These are phyloP conservation scores for Calonectria hongkongensis DNA, from an alignment of 2,329 filamentous ascomycete genomes.

Conservation along the genomic window DNA sequence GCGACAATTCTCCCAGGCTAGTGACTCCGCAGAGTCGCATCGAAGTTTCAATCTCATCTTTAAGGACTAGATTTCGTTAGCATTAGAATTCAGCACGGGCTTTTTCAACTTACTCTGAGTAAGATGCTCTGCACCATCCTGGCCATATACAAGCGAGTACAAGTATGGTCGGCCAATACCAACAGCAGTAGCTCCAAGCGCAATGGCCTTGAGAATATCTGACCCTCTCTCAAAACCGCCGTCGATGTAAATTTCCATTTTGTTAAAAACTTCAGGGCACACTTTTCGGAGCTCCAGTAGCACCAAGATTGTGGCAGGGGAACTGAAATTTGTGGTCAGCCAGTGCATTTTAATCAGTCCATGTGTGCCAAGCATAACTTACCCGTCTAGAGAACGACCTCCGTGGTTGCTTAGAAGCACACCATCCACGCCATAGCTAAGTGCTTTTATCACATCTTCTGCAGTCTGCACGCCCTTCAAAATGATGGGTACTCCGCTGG, in stretches of 20 bases:
- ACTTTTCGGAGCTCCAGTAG: conserved; percentile 68
- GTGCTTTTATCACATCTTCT: conserved; percentile 70
- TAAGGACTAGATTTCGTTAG: conserved; percentile 43
- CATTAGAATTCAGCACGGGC: background rate
- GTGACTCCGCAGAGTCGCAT: conserved; percentile 54
- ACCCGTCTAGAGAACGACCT: conserved; percentile 72
- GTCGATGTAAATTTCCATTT: conserved; percentile 71
- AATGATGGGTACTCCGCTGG: conserved; percentile 67
- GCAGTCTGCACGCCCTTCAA: conserved; percentile 74
- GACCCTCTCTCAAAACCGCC: conserved; percentile 71
- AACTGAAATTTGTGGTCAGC: conserved; percentile 31
- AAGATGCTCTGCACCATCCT: conserved; percentile 71
- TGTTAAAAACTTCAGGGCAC: conserved; percentile 68
- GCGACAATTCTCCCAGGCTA: conserved; percentile 43
- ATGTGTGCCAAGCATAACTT: conserved; percentile 13
- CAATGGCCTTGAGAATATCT: conserved; percentile 71
- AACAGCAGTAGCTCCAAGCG: conserved; percentile 71
- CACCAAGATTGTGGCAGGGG: conserved; percentile 68
- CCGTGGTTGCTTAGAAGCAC: conserved; percentile 75
- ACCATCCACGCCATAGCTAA: conserved; percentile 68
- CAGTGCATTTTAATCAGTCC: too few relatives aligned
- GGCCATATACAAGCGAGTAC: conserved; percentile 70
- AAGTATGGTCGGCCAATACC: conserved; percentile 71
- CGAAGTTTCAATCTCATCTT: conserved; percentile 53
- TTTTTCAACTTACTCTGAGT: conserved; percentile 68